Percentiles rank a stretch among this genome's conserved stretches.
phyloP scores from a whole-genome alignment of 768 basidiomycete species.

The Leccinum olivaceopallidum region DNA sequence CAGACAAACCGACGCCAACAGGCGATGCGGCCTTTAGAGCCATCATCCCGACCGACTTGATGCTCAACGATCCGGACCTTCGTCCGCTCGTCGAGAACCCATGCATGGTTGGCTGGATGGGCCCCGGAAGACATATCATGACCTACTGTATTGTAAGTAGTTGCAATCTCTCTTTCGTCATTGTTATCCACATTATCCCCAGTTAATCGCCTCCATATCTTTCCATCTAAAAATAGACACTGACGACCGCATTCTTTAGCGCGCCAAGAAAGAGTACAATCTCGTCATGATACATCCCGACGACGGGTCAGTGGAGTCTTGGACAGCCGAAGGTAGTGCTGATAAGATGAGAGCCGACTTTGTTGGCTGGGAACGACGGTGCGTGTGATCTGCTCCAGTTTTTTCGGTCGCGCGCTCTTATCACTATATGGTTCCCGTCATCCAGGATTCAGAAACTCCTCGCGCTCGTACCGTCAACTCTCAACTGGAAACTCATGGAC shows the following conservation, averaged over 20 bases:
- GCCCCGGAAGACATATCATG: conserved; percentile 48
- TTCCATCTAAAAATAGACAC: not conserved
- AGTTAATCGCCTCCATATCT: not conserved
- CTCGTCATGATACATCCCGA: conserved; percentile 46
- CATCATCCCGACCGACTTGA: conserved; percentile 43
- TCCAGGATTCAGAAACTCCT: conserved; percentile 48
- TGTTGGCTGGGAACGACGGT: conserved; percentile 51
- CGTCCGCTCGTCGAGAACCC: conserved; percentile 48
- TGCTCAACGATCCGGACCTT: conserved; percentile 55
- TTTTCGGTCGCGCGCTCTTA: not conserved
- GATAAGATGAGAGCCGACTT: conserved; percentile 50
- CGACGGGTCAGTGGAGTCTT: conserved; percentile 42
- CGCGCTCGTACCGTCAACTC: conserved; percentile 43
- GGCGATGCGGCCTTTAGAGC: conserved; percentile 67
- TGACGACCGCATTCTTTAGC: conserved; percentile 12
- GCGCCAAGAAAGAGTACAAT: conserved; percentile 44
- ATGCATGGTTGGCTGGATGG: conserved; percentile 63
- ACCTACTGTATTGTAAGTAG: conserved; percentile 43
- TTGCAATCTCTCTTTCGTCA: not conserved
- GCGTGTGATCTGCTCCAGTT: conserved; percentile 10
- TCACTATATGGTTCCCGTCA: not conserved
- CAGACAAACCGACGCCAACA: conserved; percentile 48
- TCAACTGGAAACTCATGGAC: conserved; percentile 51
- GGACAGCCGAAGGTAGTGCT: conserved; percentile 41
- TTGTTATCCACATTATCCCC: not conserved